These are phyloP conservation scores for Cephalotrichum gorgonifer DNA, from an alignment of 2,329 filamentous ascomycete genomes.

Conservation along the genomic window DNA sequence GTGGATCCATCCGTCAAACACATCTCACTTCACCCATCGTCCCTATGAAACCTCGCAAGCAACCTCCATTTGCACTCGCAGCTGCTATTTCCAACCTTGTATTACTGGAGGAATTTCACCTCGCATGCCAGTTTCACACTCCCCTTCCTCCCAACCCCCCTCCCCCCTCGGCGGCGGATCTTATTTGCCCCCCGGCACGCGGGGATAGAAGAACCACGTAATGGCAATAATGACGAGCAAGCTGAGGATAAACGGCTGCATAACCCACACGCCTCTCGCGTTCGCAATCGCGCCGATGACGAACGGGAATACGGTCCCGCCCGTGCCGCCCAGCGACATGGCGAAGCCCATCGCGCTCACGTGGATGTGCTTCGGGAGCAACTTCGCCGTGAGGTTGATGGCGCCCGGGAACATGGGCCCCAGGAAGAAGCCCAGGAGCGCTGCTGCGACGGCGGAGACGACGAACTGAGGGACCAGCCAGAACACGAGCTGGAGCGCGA, in stretches of 20 bases:
- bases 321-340: conserved; percentile 60
- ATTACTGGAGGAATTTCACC: too few species aligned
- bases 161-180: too few species aligned
- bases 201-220: conserved; percentile 25
- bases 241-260: conserved; percentile 39
- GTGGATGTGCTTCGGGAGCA: conserved; percentile 60
- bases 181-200: too few species aligned
- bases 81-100: too few species aligned
- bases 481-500: conserved; percentile 51
- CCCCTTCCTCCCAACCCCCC: too few species aligned
- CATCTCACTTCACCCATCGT: too few species aligned
- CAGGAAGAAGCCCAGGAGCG: conserved; percentile 63
- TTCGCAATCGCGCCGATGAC: conserved; percentile 52
- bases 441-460: conserved; percentile 48
- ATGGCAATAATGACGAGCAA: conserved; percentile 24
- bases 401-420: conserved; percentile 65
- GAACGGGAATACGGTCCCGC: conserved; percentile 53
- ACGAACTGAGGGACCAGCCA: conserved; percentile 50
- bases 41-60: too few species aligned
- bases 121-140: too few species aligned
- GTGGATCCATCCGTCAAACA: too few species aligned
- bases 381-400: conserved; percentile 59
- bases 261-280: conserved; percentile 32
- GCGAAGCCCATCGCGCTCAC: conserved; percentile 66
- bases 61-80: too few species aligned